Evolutionary conservation across 2,329 filamentous ascomycete genomes (phyloP), one percentile per base, ranked within the genome.

Genomic region (Metarhizium anisopliae): DNA sequence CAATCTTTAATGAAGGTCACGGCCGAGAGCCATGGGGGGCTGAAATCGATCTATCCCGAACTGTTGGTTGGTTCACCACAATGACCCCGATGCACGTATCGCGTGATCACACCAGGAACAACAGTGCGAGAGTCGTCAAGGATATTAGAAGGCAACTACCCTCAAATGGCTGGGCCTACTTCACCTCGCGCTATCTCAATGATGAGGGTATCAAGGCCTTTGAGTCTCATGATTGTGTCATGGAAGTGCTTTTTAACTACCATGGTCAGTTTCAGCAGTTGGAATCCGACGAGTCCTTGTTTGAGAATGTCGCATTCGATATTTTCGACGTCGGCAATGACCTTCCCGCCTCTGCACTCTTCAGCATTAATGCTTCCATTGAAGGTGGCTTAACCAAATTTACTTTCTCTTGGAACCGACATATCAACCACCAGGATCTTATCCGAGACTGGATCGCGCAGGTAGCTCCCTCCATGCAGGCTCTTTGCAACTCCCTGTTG

Each of bases 1-100:
- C 29, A 67, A 71, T 56, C 66, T 58, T 40, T 11, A 40, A 40
- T 16, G 38, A 40, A 40, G 38, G 38, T 10, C 38, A 40, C 13
- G 38, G 38, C 54, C 20, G 53, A 50, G 68, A 73, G 42, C 55
- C 66, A 0, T 68, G 64, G 65, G 59, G 63, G 45, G 43, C 59
- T 4, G 29, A 50, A 2, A 56, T 69, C 10, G 67, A 72, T 54
- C 53, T 70, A 2, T 65, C 68, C 6, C 52, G 63, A 20, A 73
- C 70, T 1, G 68, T 72, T 1, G 71, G 71, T 6, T 73, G 70
- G 70, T 73, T 72, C 56, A 72, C 70, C 1, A 68, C 66, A 1
- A 60, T 72, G 32, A 63, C 53, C 2, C 53, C 53, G 29, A 51
- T 55, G 16, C 38, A 55, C 30, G 13, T 55, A 36, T 51, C 47